Base-by-base conservation (phyloP, 441 rosid genomes). In the Arabidopsis hybrid region DNA sequence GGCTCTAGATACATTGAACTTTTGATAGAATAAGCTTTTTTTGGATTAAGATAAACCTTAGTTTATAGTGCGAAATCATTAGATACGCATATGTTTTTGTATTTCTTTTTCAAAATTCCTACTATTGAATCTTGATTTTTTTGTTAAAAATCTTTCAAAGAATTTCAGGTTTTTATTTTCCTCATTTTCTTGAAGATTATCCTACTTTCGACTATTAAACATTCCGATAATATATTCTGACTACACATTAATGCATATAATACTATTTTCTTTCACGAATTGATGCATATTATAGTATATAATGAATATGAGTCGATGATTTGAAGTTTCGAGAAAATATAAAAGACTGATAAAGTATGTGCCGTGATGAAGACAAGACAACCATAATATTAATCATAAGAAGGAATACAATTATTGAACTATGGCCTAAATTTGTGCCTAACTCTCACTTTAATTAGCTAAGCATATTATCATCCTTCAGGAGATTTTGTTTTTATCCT, bases 1-100 rank as follows among this genome's bases (percentile, higher is more conserved):
- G 57, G 62, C 36, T 65, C 58, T 65, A 71, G 80, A 77, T 65
- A 59, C 80, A 71, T 42, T 58, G 68, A 58, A 69, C 67, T 21
- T 7, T 13, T 40, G n/a, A 58, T 70, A 43, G 75, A 70, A 71
- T 64, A 50, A 59, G 36, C 43, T 34, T 77, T 46, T 46, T 71
- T 49, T 58, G 26, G 67, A 65, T 39, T 65, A 65, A 65, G 50
- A 64, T 70, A 57, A 56, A 13, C 67, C 32, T 58, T 58, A 17
- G 18, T 62, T 14, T 69, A 63, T 63, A 17, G 51, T 63, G 60
- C 45, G 10, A 55, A 62, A 26, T 60, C 71, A 29, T 63, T 57
- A 76, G 75, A 58, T 76, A 76, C 66, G 71, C 75, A 39, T 64
- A 52, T 63, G 8, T 35, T 43, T 53, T 58, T 26, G 29, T 26